phyloP scores from a whole-genome alignment of 768 basidiomycete species.

The Grammothele lineata region DNA sequence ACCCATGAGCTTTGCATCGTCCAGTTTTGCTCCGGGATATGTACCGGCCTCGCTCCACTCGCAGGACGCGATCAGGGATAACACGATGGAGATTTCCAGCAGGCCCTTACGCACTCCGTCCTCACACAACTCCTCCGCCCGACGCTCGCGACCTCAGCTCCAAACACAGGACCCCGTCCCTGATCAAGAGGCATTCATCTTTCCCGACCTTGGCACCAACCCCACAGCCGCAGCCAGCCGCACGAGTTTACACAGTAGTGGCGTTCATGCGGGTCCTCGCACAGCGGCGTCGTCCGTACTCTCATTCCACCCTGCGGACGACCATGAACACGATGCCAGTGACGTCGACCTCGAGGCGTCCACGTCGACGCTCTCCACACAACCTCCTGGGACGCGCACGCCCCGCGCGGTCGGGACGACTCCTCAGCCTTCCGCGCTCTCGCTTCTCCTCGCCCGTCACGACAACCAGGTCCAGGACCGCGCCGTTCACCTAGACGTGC shows the following conservation, averaged over 20 bases:
- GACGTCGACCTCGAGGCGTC: conserved; percentile 19
- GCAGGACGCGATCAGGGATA: conserved; percentile 59
- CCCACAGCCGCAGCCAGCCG: not conserved
- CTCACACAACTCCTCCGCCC: conserved; percentile 1
- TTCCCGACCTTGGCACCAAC: conserved; percentile 25
- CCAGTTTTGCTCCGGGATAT: not conserved
- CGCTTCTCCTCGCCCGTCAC: conserved; percentile 21
- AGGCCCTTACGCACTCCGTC: conserved; percentile 28
- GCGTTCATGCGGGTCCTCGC: not conserved
- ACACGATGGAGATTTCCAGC: conserved; percentile 62
- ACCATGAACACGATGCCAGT: conserved; percentile 11
- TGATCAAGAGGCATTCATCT: conserved; percentile 36
- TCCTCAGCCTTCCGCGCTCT: conserved; percentile 23
- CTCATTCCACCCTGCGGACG: conserved; percentile 11
- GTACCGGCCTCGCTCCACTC: conserved; percentile 39
- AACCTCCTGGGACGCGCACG: conserved; percentile 14
- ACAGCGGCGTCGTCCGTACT: conserved; percentile 9
- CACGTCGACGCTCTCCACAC: conserved; percentile 17
- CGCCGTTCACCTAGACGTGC: no score
- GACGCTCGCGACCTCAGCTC: not conserved
- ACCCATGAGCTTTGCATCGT: no score
- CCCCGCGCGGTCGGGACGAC: conserved; percentile 13
- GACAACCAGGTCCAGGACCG: conserved; percentile 2
- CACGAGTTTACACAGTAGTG: not conserved
- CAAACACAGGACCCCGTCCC: conserved; percentile 2